Evolutionary conservation across 768 basidiomycete genomes (phyloP).

Genomic region (Serendipita indica): DNA sequence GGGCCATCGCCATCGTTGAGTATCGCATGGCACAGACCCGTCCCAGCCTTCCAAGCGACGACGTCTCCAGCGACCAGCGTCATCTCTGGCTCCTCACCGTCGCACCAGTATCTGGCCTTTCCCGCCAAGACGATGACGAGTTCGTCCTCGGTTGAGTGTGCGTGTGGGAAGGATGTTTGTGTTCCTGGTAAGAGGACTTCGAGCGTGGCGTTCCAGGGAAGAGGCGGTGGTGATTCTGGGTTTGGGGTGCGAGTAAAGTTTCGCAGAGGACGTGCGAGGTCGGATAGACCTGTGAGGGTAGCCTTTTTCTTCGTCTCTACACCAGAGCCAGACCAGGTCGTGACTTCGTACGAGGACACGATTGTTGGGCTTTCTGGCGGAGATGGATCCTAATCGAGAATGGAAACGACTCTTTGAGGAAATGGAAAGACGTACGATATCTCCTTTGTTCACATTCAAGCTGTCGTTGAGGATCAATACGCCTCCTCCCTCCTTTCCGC

Average conservation of each 20-base stretch:
- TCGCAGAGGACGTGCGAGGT: neutral
- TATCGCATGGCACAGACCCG: neutral
- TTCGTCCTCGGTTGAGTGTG: neutral
- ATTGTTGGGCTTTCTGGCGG: neutral
- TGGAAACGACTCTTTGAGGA: neutral
- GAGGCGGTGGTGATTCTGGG: too few relatives aligned
- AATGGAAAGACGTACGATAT: neutral
- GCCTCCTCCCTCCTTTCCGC: conserved; percentile 6
- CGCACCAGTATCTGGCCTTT: neutral
- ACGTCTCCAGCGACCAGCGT: neutral
- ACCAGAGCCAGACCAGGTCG: neutral
- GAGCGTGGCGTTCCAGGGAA: neutral
- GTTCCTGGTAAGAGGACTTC: neutral
- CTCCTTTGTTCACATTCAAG: neutral
- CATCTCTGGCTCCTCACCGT: neutral
- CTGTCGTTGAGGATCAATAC: conserved; percentile 2
- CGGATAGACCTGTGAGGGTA: neutral
- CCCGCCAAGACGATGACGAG: neutral
- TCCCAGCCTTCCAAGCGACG: neutral
- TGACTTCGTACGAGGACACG: neutral
- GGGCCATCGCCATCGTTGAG: conserved; percentile 1
- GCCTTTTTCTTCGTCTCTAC: neutral
- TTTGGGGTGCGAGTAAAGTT: too few relatives aligned
- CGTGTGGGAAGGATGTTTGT: neutral
- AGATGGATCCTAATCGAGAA: neutral